A percentile compares a stretch with the other conserved stretches of the same genome.
phyloP scores from a whole-genome alignment of 2,329 filamentous ascomycete species.

The Parascedosporium putredinis region DNA sequence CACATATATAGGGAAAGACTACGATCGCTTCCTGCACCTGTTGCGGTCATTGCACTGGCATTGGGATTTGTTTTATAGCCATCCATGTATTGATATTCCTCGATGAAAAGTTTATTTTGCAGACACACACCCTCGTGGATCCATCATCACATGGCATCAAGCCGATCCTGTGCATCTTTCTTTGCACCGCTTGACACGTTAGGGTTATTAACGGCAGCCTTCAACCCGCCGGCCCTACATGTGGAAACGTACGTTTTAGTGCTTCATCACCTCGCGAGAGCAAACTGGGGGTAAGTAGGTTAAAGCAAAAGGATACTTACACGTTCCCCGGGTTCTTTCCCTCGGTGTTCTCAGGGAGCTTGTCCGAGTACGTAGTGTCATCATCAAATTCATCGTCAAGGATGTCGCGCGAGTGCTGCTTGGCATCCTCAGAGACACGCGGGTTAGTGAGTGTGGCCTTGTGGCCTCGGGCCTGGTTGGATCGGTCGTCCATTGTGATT shows the following conservation, averaged over 20 bases:
- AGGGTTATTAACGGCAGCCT: constrained; percentile 38
- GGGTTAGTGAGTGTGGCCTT: constrained; percentile 49
- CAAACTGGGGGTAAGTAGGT: constrained; percentile 11
- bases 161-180: constrained; percentile 39
- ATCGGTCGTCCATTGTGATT: constrained; percentile 4
- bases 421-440: constrained; percentile 43
- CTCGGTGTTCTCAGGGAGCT: constrained; percentile 22
- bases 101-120: too few species aligned
- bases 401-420: constrained; percentile 42
- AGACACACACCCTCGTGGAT: too few species aligned
- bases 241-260: constrained; percentile 18
- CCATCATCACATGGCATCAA: constrained; percentile 32
- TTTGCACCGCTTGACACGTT: constrained; percentile 46
- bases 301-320: constrained; percentile 22
- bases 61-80: too few species aligned
- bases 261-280: background rate
- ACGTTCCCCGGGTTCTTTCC: constrained; percentile 46
- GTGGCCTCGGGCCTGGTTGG: constrained; percentile 37
- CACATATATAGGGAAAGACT: background rate
- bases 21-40: too few species aligned
- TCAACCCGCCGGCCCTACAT: constrained; percentile 11
- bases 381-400: constrained; percentile 38
- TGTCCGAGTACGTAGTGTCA: constrained; percentile 23
- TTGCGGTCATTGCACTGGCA: too few species aligned
- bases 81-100: too few species aligned